Evolutionary conservation across 1,284 basidiomycete species (phyloP).

Genomic region (Trichosporon asahii): DNA sequence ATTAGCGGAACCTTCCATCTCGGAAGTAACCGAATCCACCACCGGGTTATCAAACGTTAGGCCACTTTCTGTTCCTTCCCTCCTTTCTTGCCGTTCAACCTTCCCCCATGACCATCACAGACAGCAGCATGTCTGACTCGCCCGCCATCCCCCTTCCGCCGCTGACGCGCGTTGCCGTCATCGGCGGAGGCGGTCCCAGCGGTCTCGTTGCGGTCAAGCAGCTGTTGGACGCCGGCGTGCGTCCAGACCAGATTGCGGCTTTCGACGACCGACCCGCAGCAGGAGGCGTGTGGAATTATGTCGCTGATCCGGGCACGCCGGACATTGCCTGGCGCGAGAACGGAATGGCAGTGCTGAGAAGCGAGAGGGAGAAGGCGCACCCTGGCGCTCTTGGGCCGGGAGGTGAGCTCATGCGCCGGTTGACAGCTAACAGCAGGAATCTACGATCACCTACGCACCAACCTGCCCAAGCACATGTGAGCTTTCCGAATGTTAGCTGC

Average conservation of each 20-base stretch:
- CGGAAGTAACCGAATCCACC: neutral
- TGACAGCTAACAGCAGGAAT: slow-evolving; percentile 21
- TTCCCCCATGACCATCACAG: neutral
- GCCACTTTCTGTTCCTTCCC: neutral
- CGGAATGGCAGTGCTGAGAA: slow-evolving; percentile 17
- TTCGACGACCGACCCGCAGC: slow-evolving; percentile 31
- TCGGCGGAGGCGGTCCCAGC: slow-evolving; percentile 51
- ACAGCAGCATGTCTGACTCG: slow-evolving; percentile 2
- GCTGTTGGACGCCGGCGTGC: slow-evolving; percentile 38
- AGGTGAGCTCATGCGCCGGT: slow-evolving; percentile 13
- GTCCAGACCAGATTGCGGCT: slow-evolving; percentile 26
- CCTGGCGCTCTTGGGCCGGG: slow-evolving; percentile 21
- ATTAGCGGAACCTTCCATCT: neutral
- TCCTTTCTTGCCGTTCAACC: no score
- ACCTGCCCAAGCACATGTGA: slow-evolving; percentile 34
- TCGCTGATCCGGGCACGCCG: slow-evolving; percentile 20
- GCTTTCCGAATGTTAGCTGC: neutral
- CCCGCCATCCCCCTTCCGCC: slow-evolving; percentile 27
- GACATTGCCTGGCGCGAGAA: slow-evolving; percentile 19
- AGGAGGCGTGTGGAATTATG: slow-evolving; percentile 33
- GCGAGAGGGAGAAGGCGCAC: slow-evolving; percentile 14
- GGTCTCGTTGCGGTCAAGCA: slow-evolving; percentile 52
- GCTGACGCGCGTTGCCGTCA: slow-evolving; percentile 45
- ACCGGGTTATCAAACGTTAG: slow-evolving; percentile 7
- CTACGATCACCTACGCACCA: slow-evolving; percentile 37